Conservation (phyloP, 345 rosid species). For the Brassica napus region DNA sequence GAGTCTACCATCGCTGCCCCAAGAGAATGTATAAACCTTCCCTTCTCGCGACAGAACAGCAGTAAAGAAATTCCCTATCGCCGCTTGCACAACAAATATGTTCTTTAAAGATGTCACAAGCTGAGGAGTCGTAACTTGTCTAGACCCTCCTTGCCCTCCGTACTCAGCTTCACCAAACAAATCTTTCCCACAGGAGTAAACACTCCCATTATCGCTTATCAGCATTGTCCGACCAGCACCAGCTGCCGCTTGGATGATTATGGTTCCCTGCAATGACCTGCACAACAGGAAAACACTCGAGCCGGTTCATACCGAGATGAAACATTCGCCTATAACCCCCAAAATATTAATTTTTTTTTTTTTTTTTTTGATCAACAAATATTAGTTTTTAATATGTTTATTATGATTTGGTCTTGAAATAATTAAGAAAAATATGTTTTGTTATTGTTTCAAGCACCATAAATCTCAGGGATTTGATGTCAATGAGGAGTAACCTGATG, state of each 20-base stretch:
- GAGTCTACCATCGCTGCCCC: conserved; percentile 76
- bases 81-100: conserved; percentile 93
- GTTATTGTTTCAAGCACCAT: too few species aligned
- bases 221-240: conserved; percentile 99
- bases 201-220: conserved; percentile 82
- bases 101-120: conserved; percentile 75
- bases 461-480: too few species aligned
- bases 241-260: conserved; percentile 93
- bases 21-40: conserved; percentile 85
- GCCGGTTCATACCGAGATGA: too few species aligned
- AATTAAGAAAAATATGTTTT: too few species aligned
- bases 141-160: conserved; percentile 54
- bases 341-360: too few species aligned
- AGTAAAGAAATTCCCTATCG: conserved; percentile 91
- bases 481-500: conserved; percentile 56
- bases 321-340: too few species aligned
- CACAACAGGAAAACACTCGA: conserved; percentile 35
- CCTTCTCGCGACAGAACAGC: conserved; percentile 95
- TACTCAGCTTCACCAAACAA: conserved; percentile 85
- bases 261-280: conserved; percentile 92
- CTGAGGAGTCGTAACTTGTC: conserved; percentile 66
- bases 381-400: too few species aligned
- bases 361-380: too few species aligned
- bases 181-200: conserved; percentile 89
- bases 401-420: too few species aligned